These are phyloP conservation scores for Cnidoscolus chayamansa DNA, from an alignment of 441 rosid genomes.

Conservation along the genomic window DNA sequence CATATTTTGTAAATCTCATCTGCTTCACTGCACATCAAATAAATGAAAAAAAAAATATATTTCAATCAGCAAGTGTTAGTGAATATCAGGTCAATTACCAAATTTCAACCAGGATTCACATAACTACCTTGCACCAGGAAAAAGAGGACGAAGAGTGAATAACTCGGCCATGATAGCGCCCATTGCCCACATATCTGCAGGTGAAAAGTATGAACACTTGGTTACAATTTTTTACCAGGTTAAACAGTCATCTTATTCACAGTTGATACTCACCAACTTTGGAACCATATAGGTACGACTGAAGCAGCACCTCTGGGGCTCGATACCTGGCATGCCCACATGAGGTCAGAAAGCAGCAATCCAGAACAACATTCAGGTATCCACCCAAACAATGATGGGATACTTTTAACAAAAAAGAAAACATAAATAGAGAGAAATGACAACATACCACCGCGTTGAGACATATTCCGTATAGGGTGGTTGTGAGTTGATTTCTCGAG, in stretches of 20 bases:
- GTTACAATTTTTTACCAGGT: no score
- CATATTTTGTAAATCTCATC: slow-evolving; percentile 97
- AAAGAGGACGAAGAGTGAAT: slow-evolving; percentile 78
- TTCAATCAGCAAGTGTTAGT: background rate
- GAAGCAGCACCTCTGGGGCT: slow-evolving; percentile 96
- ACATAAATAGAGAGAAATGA: background rate
- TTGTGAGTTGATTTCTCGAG: slow-evolving; percentile 71
- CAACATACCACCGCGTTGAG: slow-evolving; percentile 87
- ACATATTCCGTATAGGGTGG: slow-evolving; percentile 94
- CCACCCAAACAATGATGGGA: background rate
- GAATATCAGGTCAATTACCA: background rate
- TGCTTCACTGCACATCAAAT: slow-evolving; percentile 63
- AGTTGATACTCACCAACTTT: slow-evolving; percentile 55
- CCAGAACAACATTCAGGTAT: background rate
- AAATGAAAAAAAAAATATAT: background rate
- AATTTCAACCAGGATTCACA: background rate
- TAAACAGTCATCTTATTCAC: no score
- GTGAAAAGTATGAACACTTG: background rate
- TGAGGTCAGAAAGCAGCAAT: background rate
- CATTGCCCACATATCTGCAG: slow-evolving; percentile 98
- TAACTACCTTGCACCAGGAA: slow-evolving; percentile 59
- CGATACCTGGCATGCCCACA: slow-evolving; percentile 59
- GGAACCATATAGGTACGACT: slow-evolving; percentile 62
- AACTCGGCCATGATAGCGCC: slow-evolving; percentile 95
- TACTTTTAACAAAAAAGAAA: background rate